Conservation (phyloP, 495 filamentous ascomycete genomes). For the Xylaria sp. region DNA sequence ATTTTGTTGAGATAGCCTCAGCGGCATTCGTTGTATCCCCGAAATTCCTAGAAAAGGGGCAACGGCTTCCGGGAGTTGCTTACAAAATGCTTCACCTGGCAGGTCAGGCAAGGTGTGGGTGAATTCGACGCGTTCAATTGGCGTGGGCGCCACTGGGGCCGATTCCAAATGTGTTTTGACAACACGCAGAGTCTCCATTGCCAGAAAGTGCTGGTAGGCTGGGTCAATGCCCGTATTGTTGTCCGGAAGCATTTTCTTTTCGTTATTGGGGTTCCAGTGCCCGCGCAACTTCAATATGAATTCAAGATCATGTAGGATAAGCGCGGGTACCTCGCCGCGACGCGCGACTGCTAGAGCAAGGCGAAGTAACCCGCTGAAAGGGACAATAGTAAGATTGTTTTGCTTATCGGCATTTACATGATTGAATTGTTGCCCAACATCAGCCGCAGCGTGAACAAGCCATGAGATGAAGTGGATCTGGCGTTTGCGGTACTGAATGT, state of each 20-base stretch:
- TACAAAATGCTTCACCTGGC: conserved; percentile 11
- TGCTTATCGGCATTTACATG: too few species aligned
- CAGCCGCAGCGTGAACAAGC: background rate
- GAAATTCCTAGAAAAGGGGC: background rate
- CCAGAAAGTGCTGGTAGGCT: background rate
- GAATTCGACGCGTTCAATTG: background rate
- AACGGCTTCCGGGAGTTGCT: background rate
- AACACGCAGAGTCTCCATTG: background rate
- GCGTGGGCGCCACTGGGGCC: background rate
- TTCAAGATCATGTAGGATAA: background rate
- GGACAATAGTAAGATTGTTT: background rate
- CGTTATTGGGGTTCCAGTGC: background rate
- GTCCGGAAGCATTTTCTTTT: background rate
- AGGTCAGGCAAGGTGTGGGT: background rate
- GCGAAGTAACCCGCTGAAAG: background rate
- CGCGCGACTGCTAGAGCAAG: background rate
- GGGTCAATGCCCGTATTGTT: background rate
- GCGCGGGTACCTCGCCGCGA: background rate
- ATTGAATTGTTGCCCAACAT: too few species aligned
- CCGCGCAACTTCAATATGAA: conserved; percentile 1
- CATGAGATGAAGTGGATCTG: conserved; percentile 8
- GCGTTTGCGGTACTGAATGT: background rate
- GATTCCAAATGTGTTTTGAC: background rate
- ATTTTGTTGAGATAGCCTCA: too few species aligned
- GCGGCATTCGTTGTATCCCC: too few species aligned